Conservation (phyloP, 2,329 filamentous ascomycete genomes). For the Neurospora sp. region DNA sequence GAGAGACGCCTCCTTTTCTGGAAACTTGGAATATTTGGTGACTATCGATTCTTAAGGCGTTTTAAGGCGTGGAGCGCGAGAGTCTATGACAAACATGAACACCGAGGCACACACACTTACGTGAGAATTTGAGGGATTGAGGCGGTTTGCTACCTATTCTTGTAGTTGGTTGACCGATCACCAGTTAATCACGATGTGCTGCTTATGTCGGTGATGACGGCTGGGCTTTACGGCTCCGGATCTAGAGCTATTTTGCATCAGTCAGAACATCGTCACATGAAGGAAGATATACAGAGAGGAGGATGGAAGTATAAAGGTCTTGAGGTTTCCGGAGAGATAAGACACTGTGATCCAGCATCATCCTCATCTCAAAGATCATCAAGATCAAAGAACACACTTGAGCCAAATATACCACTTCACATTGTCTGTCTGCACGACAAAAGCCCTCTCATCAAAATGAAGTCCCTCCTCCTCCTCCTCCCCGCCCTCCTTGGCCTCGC, state of each 20-base stretch:
- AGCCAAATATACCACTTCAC: background rate
- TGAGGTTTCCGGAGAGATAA: background rate
- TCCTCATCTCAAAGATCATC: background rate
- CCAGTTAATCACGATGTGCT: background rate
- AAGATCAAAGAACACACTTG: background rate
- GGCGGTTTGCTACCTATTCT: background rate
- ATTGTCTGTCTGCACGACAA: background rate
- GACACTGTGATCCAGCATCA: background rate
- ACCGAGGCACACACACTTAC: background rate
- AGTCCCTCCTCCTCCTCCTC: conserved; percentile 3
- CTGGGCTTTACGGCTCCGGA: background rate
- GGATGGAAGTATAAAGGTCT: background rate
- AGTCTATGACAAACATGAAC: background rate
- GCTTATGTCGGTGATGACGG: background rate
- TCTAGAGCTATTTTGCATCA: background rate
- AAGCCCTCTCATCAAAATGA: conserved; percentile 4
- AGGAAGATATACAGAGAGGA: background rate
- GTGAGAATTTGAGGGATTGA: background rate
- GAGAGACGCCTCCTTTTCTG: background rate
- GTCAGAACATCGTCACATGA: background rate
- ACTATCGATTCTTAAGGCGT: background rate
- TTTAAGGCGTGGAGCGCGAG: background rate
- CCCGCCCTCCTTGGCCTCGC: conserved; percentile 2
- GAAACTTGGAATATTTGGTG: background rate
- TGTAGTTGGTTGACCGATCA: background rate